Evolutionary conservation across 164 flowering plant genomes (phyloP), one percentile per base, ranked within the genome.

Genomic region (Buxus sempervirens): DNA sequence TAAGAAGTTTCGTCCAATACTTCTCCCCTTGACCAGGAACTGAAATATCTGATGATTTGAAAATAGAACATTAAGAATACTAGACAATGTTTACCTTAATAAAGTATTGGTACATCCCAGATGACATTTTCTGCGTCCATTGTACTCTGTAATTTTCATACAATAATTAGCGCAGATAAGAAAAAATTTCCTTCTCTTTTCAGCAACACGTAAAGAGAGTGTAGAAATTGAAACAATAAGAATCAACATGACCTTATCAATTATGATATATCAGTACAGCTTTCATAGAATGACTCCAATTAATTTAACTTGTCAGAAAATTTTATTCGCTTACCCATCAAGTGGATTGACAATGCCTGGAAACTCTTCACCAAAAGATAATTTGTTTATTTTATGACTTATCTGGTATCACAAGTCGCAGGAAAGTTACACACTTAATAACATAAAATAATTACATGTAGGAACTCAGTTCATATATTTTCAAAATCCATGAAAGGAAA

Each of bases 81-180:
- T 23, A 15, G 28, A 41, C 38, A 32, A 53, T 45, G 74, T 78
- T 54, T 68, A 90, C 96, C 96, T 92, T 92, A 62, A 86, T 75
- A 69, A 91, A 91, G 69, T 90, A 91, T 66, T 90, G 94, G 73
- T 90, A 87, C 81, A 80, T 75, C 53, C 96, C 97, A 82, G 77
- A 67, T 58, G 79, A 70, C 38, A 70, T 62, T 71, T 82, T 79
- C 70, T 88, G 92, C 10, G 65, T 66, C 94, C 93, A 90, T 22
- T 76, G 79, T 19, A 78, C 90, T 49, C 97, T 91, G 83, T 70
- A 69, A 74, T 65, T 62, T 69, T 67, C 32, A 48, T 58, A n/a
- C 21, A 65, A 61, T 63, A 21, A 62, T 16, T 19, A 54, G 57
- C 58, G 55, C 49, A 60, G 23, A 54, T 72, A 55, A 72, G 62